Base-by-base conservation (phyloP, 2,329 filamentous ascomycete genomes). In the Teratosphaeria viscida region DNA sequence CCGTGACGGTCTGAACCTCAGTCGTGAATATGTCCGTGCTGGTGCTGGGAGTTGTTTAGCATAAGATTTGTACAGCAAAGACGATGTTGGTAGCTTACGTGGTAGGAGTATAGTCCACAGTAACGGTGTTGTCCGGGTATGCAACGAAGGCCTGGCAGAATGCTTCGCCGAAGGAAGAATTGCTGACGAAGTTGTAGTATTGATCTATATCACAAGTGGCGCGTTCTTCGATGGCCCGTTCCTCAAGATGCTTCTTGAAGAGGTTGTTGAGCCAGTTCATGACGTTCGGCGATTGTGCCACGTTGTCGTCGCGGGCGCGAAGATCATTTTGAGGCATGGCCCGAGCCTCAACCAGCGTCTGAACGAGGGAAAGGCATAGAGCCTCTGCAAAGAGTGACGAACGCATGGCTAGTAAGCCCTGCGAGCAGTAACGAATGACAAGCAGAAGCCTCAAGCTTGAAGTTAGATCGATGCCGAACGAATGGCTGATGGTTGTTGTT, bases 291-390 rank as follows among this genome's bases (percentile, higher is more conserved):
- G 43, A 49, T n/a, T 49, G 43, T 11, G 43, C 43, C 8, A 67
- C 59, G 26, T 55, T 37, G 23, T 47, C 56, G 23, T 60, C 39
- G 16, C 59, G 49, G 19, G 56, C 29, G 37, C 55, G 52, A 32
- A 60, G 27, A 26, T n/a, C n/a, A 49, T 49, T 49, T n/a, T 49
- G 43, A 6, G 19, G 43, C 43, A 49, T 49, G 49, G 67, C 67
- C 37, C 68, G 67, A 54, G 68, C 69, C 34, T 61, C 54, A 43
- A 60, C 56, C 29, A 65, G 63, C 14, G 61, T 57, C 27, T 62
- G 49, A 64, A 66, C 55, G 59, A 71, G 64, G 32, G 65, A 59
- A 55, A 69, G 68, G 63, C 67, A 68, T 59, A 67, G 62, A 61
- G 67, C 67, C 65, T 63, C 56, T 49, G 64, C 63, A 56, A 61